Conservation (phyloP, 78 protist species). For the Protostelium mycophagum region DNA sequence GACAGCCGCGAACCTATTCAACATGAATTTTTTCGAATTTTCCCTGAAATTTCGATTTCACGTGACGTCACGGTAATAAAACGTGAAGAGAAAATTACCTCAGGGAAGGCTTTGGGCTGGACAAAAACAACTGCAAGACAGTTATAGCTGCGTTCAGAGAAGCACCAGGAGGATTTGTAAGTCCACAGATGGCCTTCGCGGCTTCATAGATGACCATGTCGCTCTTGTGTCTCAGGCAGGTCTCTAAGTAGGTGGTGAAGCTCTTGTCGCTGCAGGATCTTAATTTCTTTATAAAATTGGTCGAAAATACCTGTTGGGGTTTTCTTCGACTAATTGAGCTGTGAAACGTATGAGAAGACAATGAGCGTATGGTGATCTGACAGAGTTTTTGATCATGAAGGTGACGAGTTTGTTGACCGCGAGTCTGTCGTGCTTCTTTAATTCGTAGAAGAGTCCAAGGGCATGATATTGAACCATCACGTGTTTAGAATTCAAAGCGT, state of each 20-base stretch:
- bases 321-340: conserved; percentile 58
- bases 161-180: conserved; percentile 38
- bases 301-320: conserved; percentile 48
- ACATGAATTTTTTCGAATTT: no score
- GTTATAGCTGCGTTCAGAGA: conserved; percentile 76
- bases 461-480: conserved; percentile 96
- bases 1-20: conserved; percentile 96
- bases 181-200: conserved; percentile 89
- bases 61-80: no score
- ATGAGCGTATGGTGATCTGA: conserved; percentile 83
- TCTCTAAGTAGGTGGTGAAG: conserved; percentile 70
- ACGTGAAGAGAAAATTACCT: no score
- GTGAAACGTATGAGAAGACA: conserved; percentile 84
- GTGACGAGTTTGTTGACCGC: conserved; percentile 86
- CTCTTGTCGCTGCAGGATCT: conserved; percentile 26
- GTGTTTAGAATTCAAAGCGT: conserved; percentile 57
- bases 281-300: background rate
- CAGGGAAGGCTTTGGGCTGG: conserved; percentile 80
- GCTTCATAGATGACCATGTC: conserved; percentile 98
- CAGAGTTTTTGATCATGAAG: conserved; percentile 43
- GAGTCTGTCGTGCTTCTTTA: conserved; percentile 82
- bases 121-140: conserved; percentile 87
- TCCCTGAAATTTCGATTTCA: no score
- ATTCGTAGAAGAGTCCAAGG: conserved; percentile 78
- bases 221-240: conserved; percentile 73